Base-by-base conservation (phyloP, 2,329 filamentous ascomycete species). In the Dactylonectria macrodidyma region DNA sequence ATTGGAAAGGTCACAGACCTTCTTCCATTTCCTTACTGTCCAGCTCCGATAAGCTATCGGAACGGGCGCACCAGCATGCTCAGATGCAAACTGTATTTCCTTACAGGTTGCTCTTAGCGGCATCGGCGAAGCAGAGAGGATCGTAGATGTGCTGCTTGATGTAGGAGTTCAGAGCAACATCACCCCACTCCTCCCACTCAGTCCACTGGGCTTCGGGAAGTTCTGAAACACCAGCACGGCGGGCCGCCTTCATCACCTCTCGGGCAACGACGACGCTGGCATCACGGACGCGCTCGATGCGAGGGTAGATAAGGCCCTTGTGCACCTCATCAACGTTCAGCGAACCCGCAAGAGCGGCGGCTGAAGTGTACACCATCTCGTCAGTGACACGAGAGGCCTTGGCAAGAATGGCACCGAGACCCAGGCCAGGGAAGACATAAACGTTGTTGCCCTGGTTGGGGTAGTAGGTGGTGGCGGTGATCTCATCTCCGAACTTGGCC, bases 361-460 rank as follows among this genome's bases (percentile, higher is more conserved):
- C 96, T 36, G 95, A 95, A 57, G 93, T 95, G 84, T 98, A 98
- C 78, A 99, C 95, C 96, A 99, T 99, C 81, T 92, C 90, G 80
- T 98, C 94, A 5, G 95, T 98, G 73, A 98, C 88, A 75, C 91
- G 91, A 72, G 93, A 91, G 12, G 95, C 89, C 86, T 98, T 97
- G 84, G 92, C 91, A 56, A 98, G 89, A 78, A 98, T 98, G 72
- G 95, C 93, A 68, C 95, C 96, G 34, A 98, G 90, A 65, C 96
- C 96, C 67, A 98, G 93, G 77, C 95, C 96, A 0, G 96, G 96
- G 91, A 99, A 99, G 69, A 99, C 93, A 80, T 98, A 98, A 85
- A 91, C 89, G 76, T 92, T 92, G 88, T 95, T 95, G 72, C 95
- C 95, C 85, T 94, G 92, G 82, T 93, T 94, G 62, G 92, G 92